Evolutionary conservation across 164 flowering plant species (phyloP), one percentile per base, ranked within the genome.

Genomic region (Vitis vinifera): DNA sequence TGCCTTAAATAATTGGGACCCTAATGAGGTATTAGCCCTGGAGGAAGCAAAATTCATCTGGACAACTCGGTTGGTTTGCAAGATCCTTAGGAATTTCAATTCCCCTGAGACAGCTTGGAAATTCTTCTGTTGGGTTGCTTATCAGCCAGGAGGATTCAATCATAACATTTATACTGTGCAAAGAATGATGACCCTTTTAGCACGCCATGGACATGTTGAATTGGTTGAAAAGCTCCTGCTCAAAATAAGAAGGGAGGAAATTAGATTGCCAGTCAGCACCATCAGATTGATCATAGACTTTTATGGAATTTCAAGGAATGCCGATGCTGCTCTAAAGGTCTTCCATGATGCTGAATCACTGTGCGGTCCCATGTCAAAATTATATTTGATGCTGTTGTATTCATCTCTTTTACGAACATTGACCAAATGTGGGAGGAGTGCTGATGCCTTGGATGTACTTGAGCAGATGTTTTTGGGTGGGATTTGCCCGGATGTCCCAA

Each of bases 61-160:
- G 99, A 93, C 98, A 0, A 83, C 80, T 47, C 78, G 94, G 63
- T 81, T 95, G 74, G 97, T 90, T 19, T 89, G 96, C 80, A 95
- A 93, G 83, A 69, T 91, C 44, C 84, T 95, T 66, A 80, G 97
- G 73, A 85, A 73, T 69, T 87, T 93, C 72, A 91, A 78, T 69
- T 82, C 88, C 44, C 79, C 90, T 9, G 88, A 86, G 68, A 81
- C 96, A 27, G 98, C 97, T 27, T 91, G 98, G 97, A 77, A 88
- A 47, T 95, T 95, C 78, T 95, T 93, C 79, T 79, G 85, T 74
- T 95, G 99, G 99, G 97, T 93, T 68, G 86, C 94, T 77, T 67
- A 58, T 75, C 99, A 90, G 72, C 97, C 94, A 17, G 93, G 89
- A 17, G 93, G 89, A 30, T 95, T 86, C 58, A 79, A 83, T 63